These are phyloP conservation scores for Apiotrichum gracile DNA, from an alignment of 1,284 basidiomycete species.

Conservation along the genomic window DNA sequence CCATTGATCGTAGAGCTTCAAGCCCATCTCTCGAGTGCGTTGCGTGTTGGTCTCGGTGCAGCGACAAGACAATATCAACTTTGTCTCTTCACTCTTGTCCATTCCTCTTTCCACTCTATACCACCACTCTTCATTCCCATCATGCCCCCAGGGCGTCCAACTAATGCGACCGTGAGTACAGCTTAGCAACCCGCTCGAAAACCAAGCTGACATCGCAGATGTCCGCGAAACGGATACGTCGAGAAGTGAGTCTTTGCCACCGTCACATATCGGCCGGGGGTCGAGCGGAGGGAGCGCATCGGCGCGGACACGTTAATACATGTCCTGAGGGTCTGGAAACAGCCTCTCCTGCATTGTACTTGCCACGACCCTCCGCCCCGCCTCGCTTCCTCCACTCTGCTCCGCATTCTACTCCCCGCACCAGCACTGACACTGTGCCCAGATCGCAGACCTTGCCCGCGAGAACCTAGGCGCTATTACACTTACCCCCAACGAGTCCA, in stretches of 20 bases:
- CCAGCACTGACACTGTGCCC: conserved; percentile 1
- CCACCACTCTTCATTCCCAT: too few relatives aligned
- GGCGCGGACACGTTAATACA: too few relatives aligned
- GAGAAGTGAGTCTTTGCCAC: conserved; percentile 51
- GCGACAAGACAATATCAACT: too few relatives aligned
- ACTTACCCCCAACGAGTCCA: conserved; percentile 57
- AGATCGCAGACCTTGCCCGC: conserved; percentile 70
- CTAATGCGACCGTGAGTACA: not conserved
- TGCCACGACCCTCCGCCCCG: not conserved
- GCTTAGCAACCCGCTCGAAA: too few relatives aligned
- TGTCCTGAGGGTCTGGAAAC: too few relatives aligned
- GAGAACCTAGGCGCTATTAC: conserved; percentile 73
- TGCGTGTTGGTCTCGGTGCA: too few relatives aligned
- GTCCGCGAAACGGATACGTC: conserved; percentile 78
- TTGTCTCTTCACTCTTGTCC: too few relatives aligned
- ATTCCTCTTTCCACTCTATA: too few relatives aligned
- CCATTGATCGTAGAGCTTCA: too few relatives aligned
- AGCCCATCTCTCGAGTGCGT: too few relatives aligned
- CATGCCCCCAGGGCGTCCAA: not conserved
- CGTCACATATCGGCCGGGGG: not conserved
- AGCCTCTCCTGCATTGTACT: too few relatives aligned
- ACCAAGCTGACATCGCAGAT: conserved; percentile 51
- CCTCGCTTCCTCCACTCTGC: not conserved
- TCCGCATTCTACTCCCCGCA: not conserved
- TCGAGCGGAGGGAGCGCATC: too few relatives aligned